Evolutionary conservation across 352 stramenopile species (phyloP).

Genomic region (Phytophthora pinifolia): DNA sequence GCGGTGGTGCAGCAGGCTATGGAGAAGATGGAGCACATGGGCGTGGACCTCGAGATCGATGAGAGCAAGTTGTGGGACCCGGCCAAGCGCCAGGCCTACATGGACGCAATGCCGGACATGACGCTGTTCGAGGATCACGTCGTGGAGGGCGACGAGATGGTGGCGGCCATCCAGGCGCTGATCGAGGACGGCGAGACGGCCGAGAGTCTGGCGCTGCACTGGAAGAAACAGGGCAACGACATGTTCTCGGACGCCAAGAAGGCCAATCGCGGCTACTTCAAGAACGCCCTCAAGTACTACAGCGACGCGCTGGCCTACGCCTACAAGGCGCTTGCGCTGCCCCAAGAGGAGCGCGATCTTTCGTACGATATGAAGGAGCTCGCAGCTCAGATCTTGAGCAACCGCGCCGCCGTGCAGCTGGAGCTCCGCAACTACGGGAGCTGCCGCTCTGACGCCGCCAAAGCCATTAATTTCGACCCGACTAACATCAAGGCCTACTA

Average conservation of each 20-base stretch:
- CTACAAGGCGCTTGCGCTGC: slow-evolving; percentile 71
- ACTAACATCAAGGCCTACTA: slow-evolving; percentile 87
- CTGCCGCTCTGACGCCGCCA: slow-evolving; percentile 77
- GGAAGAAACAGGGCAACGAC: slow-evolving; percentile 90
- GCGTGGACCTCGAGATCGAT: slow-evolving; percentile 86
- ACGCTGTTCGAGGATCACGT: slow-evolving; percentile 89
- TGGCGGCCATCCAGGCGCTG: slow-evolving; percentile 82
- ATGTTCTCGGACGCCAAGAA: slow-evolving; percentile 79
- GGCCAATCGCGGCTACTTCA: slow-evolving; percentile 67
- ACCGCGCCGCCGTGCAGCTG: slow-evolving; percentile 79
- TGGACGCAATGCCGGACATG: slow-evolving; percentile 86
- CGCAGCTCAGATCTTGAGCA: slow-evolving; percentile 76
- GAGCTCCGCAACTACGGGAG: slow-evolving; percentile 88
- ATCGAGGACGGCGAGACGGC: slow-evolving; percentile 87
- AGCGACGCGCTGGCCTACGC: slow-evolving; percentile 73
- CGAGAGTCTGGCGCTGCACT: slow-evolving; percentile 83
- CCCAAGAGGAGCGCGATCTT: slow-evolving; percentile 55
- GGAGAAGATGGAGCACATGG: slow-evolving; percentile 44
- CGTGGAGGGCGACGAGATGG: slow-evolving; percentile 86
- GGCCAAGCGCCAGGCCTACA: slow-evolving; percentile 78
- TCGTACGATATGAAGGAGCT: slow-evolving; percentile 72
- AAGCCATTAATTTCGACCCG: slow-evolving; percentile 65
- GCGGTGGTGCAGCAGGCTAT: slow-evolving; percentile 43
- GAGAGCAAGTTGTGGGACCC: slow-evolving; percentile 86
- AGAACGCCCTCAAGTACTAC: slow-evolving; percentile 82